Evolutionary conservation across 768 basidiomycete species (phyloP), one percentile per base, ranked within the genome.

Genomic region (Epithele typhae): DNA sequence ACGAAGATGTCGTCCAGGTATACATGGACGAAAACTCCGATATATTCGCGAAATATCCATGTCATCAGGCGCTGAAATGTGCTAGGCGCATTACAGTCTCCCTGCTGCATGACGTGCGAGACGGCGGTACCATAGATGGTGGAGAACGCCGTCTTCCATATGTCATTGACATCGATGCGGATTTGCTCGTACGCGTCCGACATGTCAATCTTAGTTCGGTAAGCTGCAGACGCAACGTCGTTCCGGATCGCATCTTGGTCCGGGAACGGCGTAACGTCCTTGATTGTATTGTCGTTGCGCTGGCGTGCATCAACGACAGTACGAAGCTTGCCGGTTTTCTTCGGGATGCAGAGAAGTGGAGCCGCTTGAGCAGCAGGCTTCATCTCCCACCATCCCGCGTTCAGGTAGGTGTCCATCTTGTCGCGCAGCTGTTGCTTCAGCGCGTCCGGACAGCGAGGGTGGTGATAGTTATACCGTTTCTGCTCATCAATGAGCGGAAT

Each of bases 21-120:
- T 3, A 70, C 62, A 37, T 75, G 66, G 7, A 75, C 25, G 45
- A 69, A 74, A 6, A 34, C 19, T 0, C 71, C 69, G 3, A 77
- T 66, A 14, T 55, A 40, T 1, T 70, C 62, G 1, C 60, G 48
- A 37, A 78, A 73, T n/a, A 75, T 62, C 2, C 47, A 23, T 0
- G 62, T 73, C 68, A 76, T 74, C 0, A 77, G 50, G 0, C 64
- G 32, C 43, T 78, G 76, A 44, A 74, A 78, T 0, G 73, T 78
- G 0, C 70, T 59, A 0, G 70, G 73, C 0, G 68, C 67, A 49
- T 78, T 76, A 36, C 69, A 71, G 42, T 77, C 67, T 0, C 72
- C 72, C 35, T 70, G 67, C 45, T 71, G 76, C 64, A 73, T 68
- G 1, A 70, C 67, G 4, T 56, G 46, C 18, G 71, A 72, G 1